Conservation (phyloP, 140 eudicot species). For the Bidens hawaiensis region DNA sequence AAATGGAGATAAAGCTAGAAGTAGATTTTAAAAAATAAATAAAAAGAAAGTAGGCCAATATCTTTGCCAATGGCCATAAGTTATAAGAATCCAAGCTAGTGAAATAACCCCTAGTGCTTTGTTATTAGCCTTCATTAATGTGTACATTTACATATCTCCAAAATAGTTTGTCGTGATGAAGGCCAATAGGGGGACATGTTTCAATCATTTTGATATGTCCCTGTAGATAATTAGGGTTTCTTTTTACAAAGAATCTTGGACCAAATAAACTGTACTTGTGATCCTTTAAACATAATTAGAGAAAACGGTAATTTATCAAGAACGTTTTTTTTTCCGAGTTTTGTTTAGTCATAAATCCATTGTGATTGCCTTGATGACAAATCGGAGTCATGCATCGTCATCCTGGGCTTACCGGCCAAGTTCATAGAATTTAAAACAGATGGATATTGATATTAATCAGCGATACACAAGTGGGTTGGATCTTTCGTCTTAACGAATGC, state of each 20-base stretch:
- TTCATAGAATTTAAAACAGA: background rate
- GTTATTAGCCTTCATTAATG: slow-evolving; percentile 11
- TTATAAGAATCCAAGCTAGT: slow-evolving; percentile 12
- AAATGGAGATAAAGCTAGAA: slow-evolving; percentile 20
- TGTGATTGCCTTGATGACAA: background rate
- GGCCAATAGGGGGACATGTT: slow-evolving; percentile 31
- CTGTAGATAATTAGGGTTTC: slow-evolving; percentile 18
- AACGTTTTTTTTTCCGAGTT: background rate
- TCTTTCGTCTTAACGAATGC: background rate
- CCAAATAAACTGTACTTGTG: background rate
- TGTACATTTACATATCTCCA: slow-evolving; percentile 13
- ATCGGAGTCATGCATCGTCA: background rate
- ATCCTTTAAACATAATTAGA: slow-evolving; percentile 5
- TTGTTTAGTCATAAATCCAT: background rate
- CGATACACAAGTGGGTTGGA: background rate
- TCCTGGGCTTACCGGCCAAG: no score
- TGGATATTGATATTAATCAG: background rate
- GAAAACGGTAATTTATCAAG: background rate
- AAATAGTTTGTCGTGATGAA: slow-evolving; percentile 20
- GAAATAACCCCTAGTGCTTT: slow-evolving; percentile 8
- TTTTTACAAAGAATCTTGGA: slow-evolving; percentile 23
- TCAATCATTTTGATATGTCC: slow-evolving; percentile 22
- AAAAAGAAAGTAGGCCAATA: slow-evolving; percentile 11
- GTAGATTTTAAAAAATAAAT: slow-evolving; percentile 17
- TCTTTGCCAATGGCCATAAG: slow-evolving; percentile 15